Conservation (phyloP, 2,329 filamentous ascomycete genomes). For the Claviceps humidiphila region DNA sequence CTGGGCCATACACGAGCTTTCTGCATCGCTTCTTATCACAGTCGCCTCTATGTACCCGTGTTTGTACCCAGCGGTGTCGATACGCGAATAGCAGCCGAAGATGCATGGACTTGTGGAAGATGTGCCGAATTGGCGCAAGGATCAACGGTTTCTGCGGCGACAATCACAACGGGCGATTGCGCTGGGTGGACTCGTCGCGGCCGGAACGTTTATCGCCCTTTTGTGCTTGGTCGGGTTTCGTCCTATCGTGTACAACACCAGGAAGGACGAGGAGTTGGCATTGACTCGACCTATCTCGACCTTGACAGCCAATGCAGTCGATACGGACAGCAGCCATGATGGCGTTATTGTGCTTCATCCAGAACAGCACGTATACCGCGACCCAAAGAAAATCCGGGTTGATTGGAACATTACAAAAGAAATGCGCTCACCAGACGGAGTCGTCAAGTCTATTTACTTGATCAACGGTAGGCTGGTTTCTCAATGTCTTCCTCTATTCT, state of each 20-base stretch:
- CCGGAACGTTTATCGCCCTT: background rate
- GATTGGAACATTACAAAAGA: slow-evolving; percentile 27
- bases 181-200: background rate
- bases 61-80: background rate
- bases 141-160: background rate
- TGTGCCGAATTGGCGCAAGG: background rate
- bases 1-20: no score
- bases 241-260: background rate
- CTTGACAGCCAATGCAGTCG: background rate
- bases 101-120: background rate
- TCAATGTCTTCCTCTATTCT: background rate
- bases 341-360: slow-evolving; percentile 25
- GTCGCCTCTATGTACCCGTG: background rate
- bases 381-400: slow-evolving; percentile 17
- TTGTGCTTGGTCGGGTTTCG: background rate
- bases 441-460: slow-evolving; percentile 33
- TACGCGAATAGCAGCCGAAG: background rate
- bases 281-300: background rate
- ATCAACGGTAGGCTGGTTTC: slow-evolving; percentile 28
- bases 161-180: background rate
- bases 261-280: background rate
- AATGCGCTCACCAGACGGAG: slow-evolving; percentile 32
- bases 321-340: background rate
- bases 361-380: slow-evolving; percentile 25
- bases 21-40: background rate